Percentiles rank a stretch among this genome's conserved stretches.
Conservation (phyloP, 192 early-diverging fungal species). For the Entomortierella lignicola region DNA sequence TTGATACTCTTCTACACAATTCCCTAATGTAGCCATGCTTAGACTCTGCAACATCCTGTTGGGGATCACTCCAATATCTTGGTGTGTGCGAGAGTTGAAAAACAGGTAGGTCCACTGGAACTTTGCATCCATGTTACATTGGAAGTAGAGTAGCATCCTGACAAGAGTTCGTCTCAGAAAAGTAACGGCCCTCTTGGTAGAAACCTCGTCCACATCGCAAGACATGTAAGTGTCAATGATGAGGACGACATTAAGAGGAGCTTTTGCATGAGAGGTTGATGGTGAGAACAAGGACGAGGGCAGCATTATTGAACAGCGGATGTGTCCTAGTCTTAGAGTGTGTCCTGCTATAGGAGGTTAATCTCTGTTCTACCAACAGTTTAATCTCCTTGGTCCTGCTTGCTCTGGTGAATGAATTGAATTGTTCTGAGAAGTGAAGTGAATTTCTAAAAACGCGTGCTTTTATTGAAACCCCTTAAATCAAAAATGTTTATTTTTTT, state of each 20-base stretch:
- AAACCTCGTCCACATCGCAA: not conserved
- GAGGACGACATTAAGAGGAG: constrained; percentile 39
- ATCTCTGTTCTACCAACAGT: no score
- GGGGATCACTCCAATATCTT: constrained; percentile 18
- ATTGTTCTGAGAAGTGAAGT: no score
- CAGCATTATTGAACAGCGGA: not conserved
- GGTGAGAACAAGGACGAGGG: constrained; percentile 9
- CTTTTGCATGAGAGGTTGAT: constrained; percentile 20
- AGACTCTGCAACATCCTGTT: constrained; percentile 22
- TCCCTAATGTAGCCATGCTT: constrained; percentile 1
- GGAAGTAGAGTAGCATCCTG: constrained; percentile 39
- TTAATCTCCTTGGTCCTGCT: not conserved
- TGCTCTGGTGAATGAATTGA: not conserved
- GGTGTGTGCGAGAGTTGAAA: constrained; percentile 23
- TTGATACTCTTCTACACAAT: constrained; percentile 30
- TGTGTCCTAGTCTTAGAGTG: no score
- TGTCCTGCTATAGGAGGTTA: no score
- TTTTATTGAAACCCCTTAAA: no score
- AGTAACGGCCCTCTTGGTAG: not conserved
- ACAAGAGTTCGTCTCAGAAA: constrained; percentile 17
- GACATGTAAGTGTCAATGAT: constrained; percentile 43
- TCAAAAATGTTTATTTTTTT: no score
- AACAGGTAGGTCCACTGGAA: constrained; percentile 48
- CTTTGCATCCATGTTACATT: constrained; percentile 30
- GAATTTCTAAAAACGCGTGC: no score